Evolutionary conservation across 176 grass and related monocot species (phyloP).

Genomic region (Aegilops tauschii): DNA sequence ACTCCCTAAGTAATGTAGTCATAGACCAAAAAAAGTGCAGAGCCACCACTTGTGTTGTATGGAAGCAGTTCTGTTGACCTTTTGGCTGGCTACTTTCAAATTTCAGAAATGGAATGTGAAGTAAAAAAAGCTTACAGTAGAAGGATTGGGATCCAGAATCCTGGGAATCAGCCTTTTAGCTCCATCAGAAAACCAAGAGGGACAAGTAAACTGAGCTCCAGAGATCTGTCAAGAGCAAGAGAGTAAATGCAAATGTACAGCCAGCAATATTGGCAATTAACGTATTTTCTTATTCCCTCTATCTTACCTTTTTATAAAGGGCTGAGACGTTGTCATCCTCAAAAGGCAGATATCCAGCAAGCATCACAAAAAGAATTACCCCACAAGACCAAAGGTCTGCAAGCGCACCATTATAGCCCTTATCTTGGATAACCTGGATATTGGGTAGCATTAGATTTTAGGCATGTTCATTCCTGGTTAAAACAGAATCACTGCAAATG

Average conservation of each 20-base stretch:
- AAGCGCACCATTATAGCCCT: conserved; percentile 83
- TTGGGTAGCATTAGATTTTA: not conserved
- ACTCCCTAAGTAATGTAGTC: not conserved
- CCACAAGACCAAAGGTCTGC: conserved; percentile 95
- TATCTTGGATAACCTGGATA: conserved; percentile 78
- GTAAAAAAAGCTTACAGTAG: conserved; percentile 49
- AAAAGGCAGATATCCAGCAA: conserved; percentile 86
- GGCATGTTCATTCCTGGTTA: not conserved
- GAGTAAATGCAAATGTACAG: conserved; percentile 1
- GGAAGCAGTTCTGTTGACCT: conserved; percentile 1
- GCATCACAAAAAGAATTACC: conserved; percentile 84
- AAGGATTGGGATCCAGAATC: conserved; percentile 82
- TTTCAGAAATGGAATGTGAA: not conserved
- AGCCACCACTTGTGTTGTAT: not conserved
- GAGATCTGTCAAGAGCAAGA: conserved; percentile 62
- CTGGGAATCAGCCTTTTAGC: conserved; percentile 66
- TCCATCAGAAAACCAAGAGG: conserved; percentile 75
- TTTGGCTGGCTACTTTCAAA: not conserved
- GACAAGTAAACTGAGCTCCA: conserved; percentile 67
- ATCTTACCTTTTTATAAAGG: conserved; percentile 74
- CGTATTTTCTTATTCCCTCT: not conserved
- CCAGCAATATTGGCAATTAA: not conserved
- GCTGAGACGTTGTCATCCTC: conserved; percentile 64
- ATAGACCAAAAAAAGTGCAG: not conserved
- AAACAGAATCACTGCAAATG: not conserved